phyloP scores from a whole-genome alignment of 2,329 filamentous ascomycete species.

The Nigrospora osmanthi region DNA sequence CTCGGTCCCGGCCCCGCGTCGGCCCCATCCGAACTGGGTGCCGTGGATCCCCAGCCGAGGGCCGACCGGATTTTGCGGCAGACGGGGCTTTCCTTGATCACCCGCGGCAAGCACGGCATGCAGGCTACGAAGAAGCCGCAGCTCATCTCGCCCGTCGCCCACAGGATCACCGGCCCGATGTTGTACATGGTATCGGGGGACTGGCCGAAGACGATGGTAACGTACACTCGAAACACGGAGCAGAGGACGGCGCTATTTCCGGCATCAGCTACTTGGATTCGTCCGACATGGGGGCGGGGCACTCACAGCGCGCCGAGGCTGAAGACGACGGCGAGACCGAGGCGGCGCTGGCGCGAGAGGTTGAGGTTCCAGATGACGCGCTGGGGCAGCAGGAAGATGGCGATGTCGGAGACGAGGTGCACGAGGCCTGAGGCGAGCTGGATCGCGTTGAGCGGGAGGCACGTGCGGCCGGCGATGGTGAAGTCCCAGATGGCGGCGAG shows the following conservation, averaged over 20 bases:
- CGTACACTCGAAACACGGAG: slow-evolving; percentile 2
- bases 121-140: slow-evolving; percentile 3
- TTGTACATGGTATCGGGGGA: not conserved
- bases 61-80: not conserved
- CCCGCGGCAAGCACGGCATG: not conserved
- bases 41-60: no score
- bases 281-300: not conserved
- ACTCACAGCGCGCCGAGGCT: slow-evolving; percentile 14
- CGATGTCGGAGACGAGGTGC: slow-evolving; percentile 14
- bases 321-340: slow-evolving; percentile 18
- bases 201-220: slow-evolving; percentile 2
- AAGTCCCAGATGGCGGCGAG: slow-evolving; percentile 2
- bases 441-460: slow-evolving; percentile 5
- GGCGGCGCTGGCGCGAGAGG: slow-evolving; percentile 14
- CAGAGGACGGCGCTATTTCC: slow-evolving; percentile 3
- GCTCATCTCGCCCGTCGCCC: slow-evolving; percentile 3
- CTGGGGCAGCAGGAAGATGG: slow-evolving; percentile 18
- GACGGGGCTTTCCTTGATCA: not conserved
- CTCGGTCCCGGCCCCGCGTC: no score
- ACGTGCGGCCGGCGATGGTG: slow-evolving; percentile 9
- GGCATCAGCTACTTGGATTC: not conserved
- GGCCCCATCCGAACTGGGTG: no score
- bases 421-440: slow-evolving; percentile 9
- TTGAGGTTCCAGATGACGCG: slow-evolving; percentile 17
- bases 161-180: slow-evolving; percentile 1